phyloP scores from a whole-genome alignment of 2,329 filamentous ascomycete species.

The Torrubiella hemipterigena region DNA sequence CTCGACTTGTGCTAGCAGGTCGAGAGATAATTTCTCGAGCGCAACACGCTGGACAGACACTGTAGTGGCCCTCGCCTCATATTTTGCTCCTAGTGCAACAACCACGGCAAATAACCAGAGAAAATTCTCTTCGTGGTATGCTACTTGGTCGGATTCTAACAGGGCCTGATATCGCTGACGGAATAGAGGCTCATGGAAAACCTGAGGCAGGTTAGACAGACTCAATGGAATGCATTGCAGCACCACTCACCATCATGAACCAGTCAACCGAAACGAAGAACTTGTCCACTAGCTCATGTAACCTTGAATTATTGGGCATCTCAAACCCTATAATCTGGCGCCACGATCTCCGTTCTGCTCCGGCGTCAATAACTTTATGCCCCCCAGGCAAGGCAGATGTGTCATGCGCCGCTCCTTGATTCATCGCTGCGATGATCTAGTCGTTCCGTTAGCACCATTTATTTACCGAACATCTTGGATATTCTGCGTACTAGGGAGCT shows the following conservation, averaged over 20 bases:
- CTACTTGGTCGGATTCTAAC: constrained; percentile 1
- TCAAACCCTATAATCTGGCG: constrained; percentile 4
- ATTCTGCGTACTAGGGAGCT: constrained; percentile 1
- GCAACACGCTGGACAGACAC: background rate
- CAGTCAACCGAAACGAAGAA: constrained; percentile 6
- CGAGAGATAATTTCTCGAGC: constrained; percentile 1
- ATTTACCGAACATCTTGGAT: background rate
- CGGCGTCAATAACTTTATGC: constrained; percentile 2
- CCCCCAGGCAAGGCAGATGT: constrained; percentile 6
- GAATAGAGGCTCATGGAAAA: constrained; percentile 5
- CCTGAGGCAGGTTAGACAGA: background rate
- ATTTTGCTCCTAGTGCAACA: constrained; percentile 4
- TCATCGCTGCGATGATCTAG: constrained; percentile 4
- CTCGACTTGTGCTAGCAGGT: constrained; percentile 2
- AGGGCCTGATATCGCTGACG: constrained; percentile 1
- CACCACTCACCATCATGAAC: constrained; percentile 6
- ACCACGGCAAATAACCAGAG: constrained; percentile 4
- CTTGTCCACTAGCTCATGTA: constrained; percentile 2
- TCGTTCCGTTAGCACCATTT: background rate
- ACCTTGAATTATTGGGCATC: constrained; percentile 2
- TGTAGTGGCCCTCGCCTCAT: background rate
- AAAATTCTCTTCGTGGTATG: constrained; percentile 5
- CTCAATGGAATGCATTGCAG: background rate
- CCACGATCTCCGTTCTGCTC: constrained; percentile 1
- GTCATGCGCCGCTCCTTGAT: constrained; percentile 1